These are phyloP conservation scores for Zygotorulaspora sp. DNA, from an alignment of 805 yeast species.

Conservation along the genomic window DNA sequence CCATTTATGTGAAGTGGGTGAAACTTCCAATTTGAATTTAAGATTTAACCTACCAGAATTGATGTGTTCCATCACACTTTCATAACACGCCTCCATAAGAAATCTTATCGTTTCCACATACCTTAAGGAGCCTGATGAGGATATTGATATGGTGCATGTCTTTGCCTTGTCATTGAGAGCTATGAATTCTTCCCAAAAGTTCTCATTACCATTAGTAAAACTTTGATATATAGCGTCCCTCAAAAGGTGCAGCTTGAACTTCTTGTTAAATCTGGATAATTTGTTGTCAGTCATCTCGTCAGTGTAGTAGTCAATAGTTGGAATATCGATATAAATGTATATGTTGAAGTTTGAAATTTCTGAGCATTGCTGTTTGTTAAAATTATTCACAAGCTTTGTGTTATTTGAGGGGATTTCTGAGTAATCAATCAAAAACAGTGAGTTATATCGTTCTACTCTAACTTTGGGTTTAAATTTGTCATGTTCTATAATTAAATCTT, in stretches of 20 bases:
- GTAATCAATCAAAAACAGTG: constrained; percentile 29
- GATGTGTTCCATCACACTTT: constrained; percentile 10
- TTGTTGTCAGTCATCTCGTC: constrained; percentile 30
- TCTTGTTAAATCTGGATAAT: constrained; percentile 29
- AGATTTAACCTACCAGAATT: constrained; percentile 13
- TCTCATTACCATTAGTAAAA: constrained; percentile 25
- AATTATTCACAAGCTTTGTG: not conserved
- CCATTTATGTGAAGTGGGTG: constrained; percentile 33
- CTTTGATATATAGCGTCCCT: constrained; percentile 25
- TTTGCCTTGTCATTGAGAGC: constrained; percentile 4
- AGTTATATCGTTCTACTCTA: constrained; percentile 27
- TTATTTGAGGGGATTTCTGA: constrained; percentile 24
- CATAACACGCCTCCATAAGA: constrained; percentile 27
- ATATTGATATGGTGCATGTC: constrained; percentile 13
- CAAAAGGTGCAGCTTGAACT: constrained; percentile 29
- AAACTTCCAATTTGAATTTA: constrained; percentile 24
- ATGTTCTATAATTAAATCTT: too few species aligned
- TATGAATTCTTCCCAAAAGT: constrained; percentile 22
- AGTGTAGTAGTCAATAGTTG: constrained; percentile 34
- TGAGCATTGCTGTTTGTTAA: constrained; percentile 4
- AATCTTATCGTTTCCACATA: constrained; percentile 35
- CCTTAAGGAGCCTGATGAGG: constrained; percentile 33
- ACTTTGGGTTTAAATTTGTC: constrained; percentile 21
- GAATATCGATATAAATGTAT: constrained; percentile 32
- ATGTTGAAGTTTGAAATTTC: constrained; percentile 20